Conservation (phyloP, 2,329 filamentous ascomycete genomes). For the Nemania serpens region DNA sequence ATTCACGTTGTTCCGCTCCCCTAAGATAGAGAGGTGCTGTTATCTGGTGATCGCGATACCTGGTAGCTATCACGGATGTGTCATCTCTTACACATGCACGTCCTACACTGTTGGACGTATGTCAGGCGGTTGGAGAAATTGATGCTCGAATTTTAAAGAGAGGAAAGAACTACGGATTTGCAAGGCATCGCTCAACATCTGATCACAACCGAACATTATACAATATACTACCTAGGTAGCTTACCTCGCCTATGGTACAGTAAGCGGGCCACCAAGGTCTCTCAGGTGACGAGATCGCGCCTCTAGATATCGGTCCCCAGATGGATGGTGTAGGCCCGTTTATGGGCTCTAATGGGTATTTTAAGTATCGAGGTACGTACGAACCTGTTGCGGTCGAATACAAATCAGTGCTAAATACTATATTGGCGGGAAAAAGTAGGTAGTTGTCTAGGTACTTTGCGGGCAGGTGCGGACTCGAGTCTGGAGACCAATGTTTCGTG, state of each 20-base stretch:
- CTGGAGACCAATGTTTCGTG: conserved; percentile 14
- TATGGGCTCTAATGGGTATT: background rate
- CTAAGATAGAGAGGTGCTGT: no score
- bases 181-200: background rate
- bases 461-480: conserved; percentile 22
- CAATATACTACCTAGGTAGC: background rate
- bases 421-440: background rate
- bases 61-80: no score
- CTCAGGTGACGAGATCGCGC: background rate
- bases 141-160: no score
- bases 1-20: background rate
- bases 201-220: no score
- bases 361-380: background rate
- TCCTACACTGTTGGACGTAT: no score
- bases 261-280: conserved; percentile 14
- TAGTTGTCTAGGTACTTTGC: conserved; percentile 1
- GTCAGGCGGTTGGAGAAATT: no score
- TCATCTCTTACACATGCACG: no score
- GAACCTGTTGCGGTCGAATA: background rate
- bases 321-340: background rate
- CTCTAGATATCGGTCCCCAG: background rate
- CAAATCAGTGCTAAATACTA: background rate
- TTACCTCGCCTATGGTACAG: conserved; percentile 9
- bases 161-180: background rate
- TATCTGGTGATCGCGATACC: no score